phyloP scores from a whole-genome alignment of 2,329 filamentous ascomycete species.

The Pestalotiopsis sp. region DNA sequence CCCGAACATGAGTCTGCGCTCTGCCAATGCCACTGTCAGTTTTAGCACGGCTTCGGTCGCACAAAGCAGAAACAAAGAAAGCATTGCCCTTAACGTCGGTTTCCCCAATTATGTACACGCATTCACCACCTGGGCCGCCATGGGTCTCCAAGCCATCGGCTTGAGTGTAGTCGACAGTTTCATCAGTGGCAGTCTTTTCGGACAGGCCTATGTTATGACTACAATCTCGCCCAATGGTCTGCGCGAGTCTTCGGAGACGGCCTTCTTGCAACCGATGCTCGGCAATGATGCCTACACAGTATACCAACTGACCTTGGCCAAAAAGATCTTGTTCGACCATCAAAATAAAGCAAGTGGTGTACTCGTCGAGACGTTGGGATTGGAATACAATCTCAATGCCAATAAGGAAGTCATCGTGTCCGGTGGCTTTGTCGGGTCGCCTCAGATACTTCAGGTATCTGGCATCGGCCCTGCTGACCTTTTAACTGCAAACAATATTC shows the following conservation, averaged over 20 bases:
- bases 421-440: slow-evolving; percentile 39
- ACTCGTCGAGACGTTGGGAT: slow-evolving; percentile 17
- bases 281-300: slow-evolving; percentile 31
- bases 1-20: slow-evolving; percentile 16
- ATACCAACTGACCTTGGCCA: slow-evolving; percentile 42
- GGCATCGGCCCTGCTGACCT: slow-evolving; percentile 37
- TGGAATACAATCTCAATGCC: slow-evolving; percentile 25
- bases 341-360: slow-evolving; percentile 33
- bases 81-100: slow-evolving; percentile 36
- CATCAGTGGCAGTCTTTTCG: slow-evolving; percentile 41
- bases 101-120: slow-evolving; percentile 39
- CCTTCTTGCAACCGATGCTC: slow-evolving; percentile 33
- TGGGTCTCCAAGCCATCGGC: slow-evolving; percentile 39
- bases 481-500: slow-evolving; percentile 43
- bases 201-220: slow-evolving; percentile 33
- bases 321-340: slow-evolving; percentile 44
- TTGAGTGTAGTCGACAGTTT: slow-evolving; percentile 32
- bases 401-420: slow-evolving; percentile 40
- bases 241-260: slow-evolving; percentile 38
- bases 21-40: slow-evolving; percentile 22
- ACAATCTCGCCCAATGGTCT: slow-evolving; percentile 30
- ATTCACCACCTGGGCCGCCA: slow-evolving; percentile 37
- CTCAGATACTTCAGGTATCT: slow-evolving; percentile 41
- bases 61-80: slow-evolving; percentile 32
- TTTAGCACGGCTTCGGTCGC: slow-evolving; percentile 21